Evolutionary conservation across 768 basidiomycete genomes (phyloP).

Genomic region (Lepiota subincarnata): DNA sequence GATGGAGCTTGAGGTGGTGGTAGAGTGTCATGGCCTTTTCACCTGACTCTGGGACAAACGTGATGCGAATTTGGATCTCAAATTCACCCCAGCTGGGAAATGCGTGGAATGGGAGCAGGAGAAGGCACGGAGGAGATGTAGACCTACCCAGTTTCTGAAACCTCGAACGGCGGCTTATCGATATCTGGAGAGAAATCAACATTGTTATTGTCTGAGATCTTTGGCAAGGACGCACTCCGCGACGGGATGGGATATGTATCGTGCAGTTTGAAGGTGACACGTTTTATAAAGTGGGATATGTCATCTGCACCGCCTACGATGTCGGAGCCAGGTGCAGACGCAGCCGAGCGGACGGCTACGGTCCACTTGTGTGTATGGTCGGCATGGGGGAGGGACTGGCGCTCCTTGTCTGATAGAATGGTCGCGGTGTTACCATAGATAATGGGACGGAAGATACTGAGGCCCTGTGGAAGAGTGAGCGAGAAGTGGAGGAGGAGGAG

Average conservation of each 20-base stretch:
- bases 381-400: slow-evolving; percentile 45
- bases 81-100: slow-evolving; percentile 95
- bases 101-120: neutral
- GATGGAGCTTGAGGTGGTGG: slow-evolving; percentile 95
- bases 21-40: slow-evolving; percentile 87
- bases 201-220: neutral
- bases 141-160: slow-evolving; percentile 91
- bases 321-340: slow-evolving; percentile 67
- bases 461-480: slow-evolving; percentile 49
- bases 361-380: slow-evolving; percentile 98
- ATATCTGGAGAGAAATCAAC: slow-evolving; percentile 48
- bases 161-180: slow-evolving; percentile 91
- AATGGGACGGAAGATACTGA: slow-evolving; percentile 84
- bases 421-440: slow-evolving; percentile 94
- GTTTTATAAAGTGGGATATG: slow-evolving; percentile 86
- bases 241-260: slow-evolving; percentile 92
- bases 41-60: slow-evolving; percentile 82
- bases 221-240: slow-evolving; percentile 59
- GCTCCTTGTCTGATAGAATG: slow-evolving; percentile 71
- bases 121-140: neutral
- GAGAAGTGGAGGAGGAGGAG: slow-evolving; percentile 3
- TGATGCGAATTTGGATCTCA: slow-evolving; percentile 89
- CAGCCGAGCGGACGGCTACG: slow-evolving; percentile 87
- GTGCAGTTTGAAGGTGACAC: slow-evolving; percentile 96
- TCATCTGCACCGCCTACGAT: slow-evolving; percentile 90